phyloP scores from a whole-genome alignment of 2,329 filamentous ascomycete species.

The Didymella segeticola region DNA sequence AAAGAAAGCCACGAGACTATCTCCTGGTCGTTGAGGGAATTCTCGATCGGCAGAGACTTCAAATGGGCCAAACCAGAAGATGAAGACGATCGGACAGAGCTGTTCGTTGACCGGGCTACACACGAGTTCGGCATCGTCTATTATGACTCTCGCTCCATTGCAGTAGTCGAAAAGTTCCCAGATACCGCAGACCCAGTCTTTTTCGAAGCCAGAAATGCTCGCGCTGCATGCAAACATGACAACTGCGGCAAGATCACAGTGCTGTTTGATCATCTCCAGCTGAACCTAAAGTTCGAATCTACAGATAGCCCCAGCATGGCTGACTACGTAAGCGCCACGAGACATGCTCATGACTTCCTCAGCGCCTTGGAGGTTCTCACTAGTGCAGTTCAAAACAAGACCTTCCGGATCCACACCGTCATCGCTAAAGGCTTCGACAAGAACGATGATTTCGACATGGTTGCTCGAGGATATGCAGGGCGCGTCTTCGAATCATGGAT shows the following conservation, averaged over 20 bases:
- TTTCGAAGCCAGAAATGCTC: slow-evolving; percentile 19
- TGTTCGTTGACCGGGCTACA: slow-evolving; percentile 26
- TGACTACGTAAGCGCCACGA: not conserved
- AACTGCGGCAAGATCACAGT: slow-evolving; percentile 25
- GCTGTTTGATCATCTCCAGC: slow-evolving; percentile 21
- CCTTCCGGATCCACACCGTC: slow-evolving; percentile 17
- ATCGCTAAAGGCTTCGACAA: slow-evolving; percentile 9
- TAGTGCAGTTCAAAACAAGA: slow-evolving; percentile 13
- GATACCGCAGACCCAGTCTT: slow-evolving; percentile 23
- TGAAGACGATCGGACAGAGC: not conserved
- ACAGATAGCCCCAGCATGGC: not conserved
- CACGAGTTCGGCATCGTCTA: slow-evolving; percentile 26
- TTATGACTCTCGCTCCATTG: not conserved
- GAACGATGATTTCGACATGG: slow-evolving; percentile 22
- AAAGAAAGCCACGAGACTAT: not conserved
- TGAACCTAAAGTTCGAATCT: slow-evolving; percentile 24
- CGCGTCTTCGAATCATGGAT: slow-evolving; percentile 8
- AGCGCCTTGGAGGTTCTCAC: slow-evolving; percentile 14
- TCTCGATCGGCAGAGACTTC: slow-evolving; percentile 17
- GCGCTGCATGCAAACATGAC: slow-evolving; percentile 21
- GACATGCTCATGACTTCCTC: slow-evolving; percentile 19
- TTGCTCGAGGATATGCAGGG: slow-evolving; percentile 14
- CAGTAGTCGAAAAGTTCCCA: not conserved
- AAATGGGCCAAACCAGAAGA: not conserved
- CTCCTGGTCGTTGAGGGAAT: slow-evolving; percentile 19